Evolutionary conservation across 805 yeast species (phyloP).

Genomic region (Spathaspora hagerdaliae): DNA sequence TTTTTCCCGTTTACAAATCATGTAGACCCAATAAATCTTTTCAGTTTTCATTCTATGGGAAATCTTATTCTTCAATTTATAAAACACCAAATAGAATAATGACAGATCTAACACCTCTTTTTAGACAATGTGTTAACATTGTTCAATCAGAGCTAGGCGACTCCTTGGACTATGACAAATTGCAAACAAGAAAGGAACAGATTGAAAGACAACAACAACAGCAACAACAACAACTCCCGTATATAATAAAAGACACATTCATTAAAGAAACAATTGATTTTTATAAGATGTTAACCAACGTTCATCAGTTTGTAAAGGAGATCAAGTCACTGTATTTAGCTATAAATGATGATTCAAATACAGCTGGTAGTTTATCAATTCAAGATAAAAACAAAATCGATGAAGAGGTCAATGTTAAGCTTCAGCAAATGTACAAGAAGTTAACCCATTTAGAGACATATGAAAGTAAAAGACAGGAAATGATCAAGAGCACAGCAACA

Average conservation of each 20-base stretch:
- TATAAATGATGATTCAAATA: conserved; percentile 15
- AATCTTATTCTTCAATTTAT: too few relatives aligned
- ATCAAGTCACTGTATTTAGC: conserved; percentile 24
- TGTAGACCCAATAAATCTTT: too few relatives aligned
- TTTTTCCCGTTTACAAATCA: too few relatives aligned
- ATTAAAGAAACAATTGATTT: conserved; percentile 36
- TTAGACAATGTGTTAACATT: conserved; percentile 44
- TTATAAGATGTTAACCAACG: conserved; percentile 24
- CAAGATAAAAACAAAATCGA: conserved; percentile 54
- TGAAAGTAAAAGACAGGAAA: conserved; percentile 42
- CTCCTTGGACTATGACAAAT: neutral
- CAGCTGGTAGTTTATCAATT: conserved; percentile 25
- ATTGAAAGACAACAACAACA: neutral
- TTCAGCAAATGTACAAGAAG: conserved; percentile 50
- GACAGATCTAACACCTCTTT: conserved; percentile 48
- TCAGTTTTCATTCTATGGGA: too few relatives aligned
- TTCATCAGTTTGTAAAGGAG: conserved; percentile 27
- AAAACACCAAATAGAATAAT: conserved; percentile 13
- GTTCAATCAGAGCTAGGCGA: conserved; percentile 28
- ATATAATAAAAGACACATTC: conserved; percentile 34
- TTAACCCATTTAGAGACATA: conserved; percentile 47
- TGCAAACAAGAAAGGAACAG: neutral
- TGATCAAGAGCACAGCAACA: neutral
- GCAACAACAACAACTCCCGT: conserved; percentile 4
- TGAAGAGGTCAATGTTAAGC: conserved; percentile 47